Evolutionary conservation across 495 filamentous ascomycete genomes (phyloP), one percentile per base, ranked within the genome.

Genomic region (Penicillium subrubescens): DNA sequence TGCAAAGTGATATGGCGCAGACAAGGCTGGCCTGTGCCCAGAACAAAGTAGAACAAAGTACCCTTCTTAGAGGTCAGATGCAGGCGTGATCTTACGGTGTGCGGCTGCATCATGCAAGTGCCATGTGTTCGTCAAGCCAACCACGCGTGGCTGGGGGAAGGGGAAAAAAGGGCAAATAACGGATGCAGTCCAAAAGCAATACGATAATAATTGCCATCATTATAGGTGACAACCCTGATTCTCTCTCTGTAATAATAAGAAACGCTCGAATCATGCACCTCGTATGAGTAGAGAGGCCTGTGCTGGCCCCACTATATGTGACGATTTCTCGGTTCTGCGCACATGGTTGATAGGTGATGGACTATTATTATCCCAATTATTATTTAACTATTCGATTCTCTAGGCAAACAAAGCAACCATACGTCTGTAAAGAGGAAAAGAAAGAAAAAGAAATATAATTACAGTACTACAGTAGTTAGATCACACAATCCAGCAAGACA

Each of bases 71-170:
- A 63, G 62, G 57, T 69, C 67, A 69, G 66, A 71, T 69, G 62
- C 56, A 62, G 14, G 15, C 21, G 21, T 15, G 43, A 11, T 27
- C n/a, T 17, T 31, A 52, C 48, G 35, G 52, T 33, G 5, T 37
- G 56, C 44, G 50, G 48, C 44, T 59, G 59, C 57, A 60, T 58
- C 58, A 65, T 71, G 71, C 71, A 71, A 64, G 68, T 69, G 68
- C 71, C 71, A 73, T 73, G 68, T 71, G 71, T 71, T 71, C 65
- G 65, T 59, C 51, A 48, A 57, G 39, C 31, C 43, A 31, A 60
- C 34, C 31, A 34, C 46, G 59, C 59, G 62, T 64, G 61, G 58
- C 44, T 63, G 25, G 48, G 25, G 55, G 27, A 25, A 57, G 59
- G 25, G 25, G 62, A 70, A 21, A 58, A 48, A 48, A 48, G 43